These are phyloP conservation scores for Paspalum vaginatum DNA, from an alignment of 176 grass and related monocot genomes.

Conservation along the genomic window DNA sequence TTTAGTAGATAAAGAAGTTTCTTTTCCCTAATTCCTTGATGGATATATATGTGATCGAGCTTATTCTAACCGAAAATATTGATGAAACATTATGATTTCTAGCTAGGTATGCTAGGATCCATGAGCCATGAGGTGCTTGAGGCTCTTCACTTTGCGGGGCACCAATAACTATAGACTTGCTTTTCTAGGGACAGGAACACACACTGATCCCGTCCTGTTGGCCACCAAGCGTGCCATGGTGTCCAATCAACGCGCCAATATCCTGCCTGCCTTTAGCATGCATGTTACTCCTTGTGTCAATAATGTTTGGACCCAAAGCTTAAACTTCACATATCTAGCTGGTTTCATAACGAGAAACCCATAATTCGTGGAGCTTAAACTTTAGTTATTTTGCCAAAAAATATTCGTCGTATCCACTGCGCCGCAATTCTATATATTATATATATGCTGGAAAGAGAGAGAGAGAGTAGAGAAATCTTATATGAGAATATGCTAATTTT, in stretches of 20 bases:
- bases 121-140: not conserved
- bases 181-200: constrained; percentile 50
- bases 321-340: not conserved
- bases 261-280: constrained; percentile 28
- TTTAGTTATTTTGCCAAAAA: not conserved
- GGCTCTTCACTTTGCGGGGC: constrained; percentile 20
- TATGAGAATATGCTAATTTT: not conserved
- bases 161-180: not conserved
- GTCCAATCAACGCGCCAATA: constrained; percentile 35
- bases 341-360: not conserved
- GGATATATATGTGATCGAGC: too few species aligned
- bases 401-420: not conserved
- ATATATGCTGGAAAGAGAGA: not conserved
- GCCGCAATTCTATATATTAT: not conserved
- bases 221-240: constrained; percentile 13
- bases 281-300: constrained; percentile 10
- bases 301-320: not conserved
- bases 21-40: too few species aligned
- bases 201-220: constrained; percentile 32
- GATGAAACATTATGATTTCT: not conserved
- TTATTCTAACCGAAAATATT: not conserved
- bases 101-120: constrained; percentile 6
- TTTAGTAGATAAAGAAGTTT: too few species aligned
- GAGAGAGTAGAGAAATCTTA: not conserved
- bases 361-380: not conserved